Conservation (phyloP, 768 basidiomycete genomes). For the Thelephora aurantiotincta region DNA sequence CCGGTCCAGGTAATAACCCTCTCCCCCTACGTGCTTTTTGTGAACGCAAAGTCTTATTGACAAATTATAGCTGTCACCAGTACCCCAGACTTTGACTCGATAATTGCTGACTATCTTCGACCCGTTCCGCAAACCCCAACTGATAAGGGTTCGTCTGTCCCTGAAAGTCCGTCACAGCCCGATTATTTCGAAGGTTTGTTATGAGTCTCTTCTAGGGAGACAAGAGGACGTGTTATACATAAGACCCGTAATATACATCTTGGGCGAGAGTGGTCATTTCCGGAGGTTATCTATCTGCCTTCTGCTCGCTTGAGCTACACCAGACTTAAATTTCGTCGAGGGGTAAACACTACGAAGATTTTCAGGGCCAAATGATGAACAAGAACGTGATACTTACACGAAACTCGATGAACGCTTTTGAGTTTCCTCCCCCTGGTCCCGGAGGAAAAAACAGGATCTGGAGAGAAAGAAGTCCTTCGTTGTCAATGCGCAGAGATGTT, state of each 20-base stretch:
- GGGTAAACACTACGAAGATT: conserved; percentile 11
- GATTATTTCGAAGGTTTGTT: conserved; percentile 10
- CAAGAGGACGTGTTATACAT: conserved; percentile 1
- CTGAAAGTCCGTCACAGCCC: neutral
- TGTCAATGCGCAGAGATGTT: conserved; percentile 78
- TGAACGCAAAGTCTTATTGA: neutral
- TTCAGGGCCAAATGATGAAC: neutral
- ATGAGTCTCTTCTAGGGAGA: neutral
- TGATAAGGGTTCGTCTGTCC: neutral
- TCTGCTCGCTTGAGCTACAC: neutral
- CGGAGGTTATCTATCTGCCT: neutral
- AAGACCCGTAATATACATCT: neutral
- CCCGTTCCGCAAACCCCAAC: neutral
- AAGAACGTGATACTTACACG: conserved; percentile 36
- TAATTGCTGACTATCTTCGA: conserved; percentile 61
- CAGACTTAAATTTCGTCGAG: conserved; percentile 9
- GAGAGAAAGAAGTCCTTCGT: conserved; percentile 68
- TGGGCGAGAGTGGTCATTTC: neutral
- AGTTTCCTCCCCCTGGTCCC: conserved; percentile 20
- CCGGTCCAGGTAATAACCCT: conserved; percentile 23
- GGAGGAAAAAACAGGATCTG: conserved; percentile 75
- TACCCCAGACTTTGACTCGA: conserved; percentile 52
- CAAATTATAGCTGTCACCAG: conserved; percentile 7
- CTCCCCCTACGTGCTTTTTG: neutral
- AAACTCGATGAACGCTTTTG: conserved; percentile 76